Conservation (phyloP, 768 basidiomycete genomes). For the Termitomyces titanicus region DNA sequence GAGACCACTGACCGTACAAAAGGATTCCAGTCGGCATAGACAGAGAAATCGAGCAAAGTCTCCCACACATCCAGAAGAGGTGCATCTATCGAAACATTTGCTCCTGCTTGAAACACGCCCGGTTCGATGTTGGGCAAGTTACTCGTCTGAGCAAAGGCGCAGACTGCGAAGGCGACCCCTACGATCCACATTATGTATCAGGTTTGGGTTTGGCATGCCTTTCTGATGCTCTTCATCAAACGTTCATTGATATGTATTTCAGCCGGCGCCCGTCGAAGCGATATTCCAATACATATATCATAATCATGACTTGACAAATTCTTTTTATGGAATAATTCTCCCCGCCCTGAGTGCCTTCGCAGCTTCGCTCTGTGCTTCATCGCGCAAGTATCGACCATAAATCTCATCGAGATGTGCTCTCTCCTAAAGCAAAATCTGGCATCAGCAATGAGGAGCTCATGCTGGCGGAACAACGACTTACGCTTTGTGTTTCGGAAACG, state of each 20-base stretch:
- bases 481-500: conserved; percentile 42
- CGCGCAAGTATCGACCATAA: conserved; percentile 50
- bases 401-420: conserved; percentile 41
- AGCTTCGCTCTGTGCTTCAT: conserved; percentile 52
- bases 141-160: conserved; percentile 2
- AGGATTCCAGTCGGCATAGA: conserved; percentile 49
- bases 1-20: conserved; percentile 21
- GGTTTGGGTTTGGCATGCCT: not conserved
- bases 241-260: too few species aligned
- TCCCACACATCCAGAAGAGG: conserved; percentile 48
- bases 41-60: conserved; percentile 44
- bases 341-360: conserved; percentile 50
- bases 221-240: too few species aligned
- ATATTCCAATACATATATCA: too few species aligned
- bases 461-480: conserved; percentile 14
- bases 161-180: not conserved
- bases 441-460: not conserved
- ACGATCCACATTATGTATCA: not conserved
- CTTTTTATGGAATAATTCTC: conserved; percentile 32
- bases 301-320: not conserved
- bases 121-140: conserved; percentile 24
- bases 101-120: conserved; percentile 33
- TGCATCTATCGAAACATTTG: conserved; percentile 43
- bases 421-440: conserved; percentile 5
- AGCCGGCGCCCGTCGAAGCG: too few species aligned